Percentiles rank a stretch among this genome's conserved stretches.
Conservation (phyloP, 257 asterid genomes). For the Buddleja alternifolia region DNA sequence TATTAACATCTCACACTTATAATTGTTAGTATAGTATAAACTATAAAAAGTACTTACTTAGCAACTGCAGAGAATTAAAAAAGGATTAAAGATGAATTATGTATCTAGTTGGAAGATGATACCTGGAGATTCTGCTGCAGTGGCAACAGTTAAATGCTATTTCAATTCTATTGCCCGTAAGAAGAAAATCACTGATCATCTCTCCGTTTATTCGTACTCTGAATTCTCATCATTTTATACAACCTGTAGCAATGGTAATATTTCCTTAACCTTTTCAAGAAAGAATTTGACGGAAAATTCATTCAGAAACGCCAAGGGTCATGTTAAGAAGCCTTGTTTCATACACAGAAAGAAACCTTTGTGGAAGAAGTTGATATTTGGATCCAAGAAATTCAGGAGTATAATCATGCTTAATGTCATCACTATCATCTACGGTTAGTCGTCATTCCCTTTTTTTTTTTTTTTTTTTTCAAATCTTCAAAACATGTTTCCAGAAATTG, state of each 20-base stretch:
- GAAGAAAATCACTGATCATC: constrained; percentile 37
- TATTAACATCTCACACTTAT: neutral
- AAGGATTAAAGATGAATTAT: constrained; percentile 34
- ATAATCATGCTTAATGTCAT: constrained; percentile 60
- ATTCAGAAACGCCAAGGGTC: constrained; percentile 19
- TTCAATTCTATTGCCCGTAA: constrained; percentile 33
- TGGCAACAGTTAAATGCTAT: constrained; percentile 37
- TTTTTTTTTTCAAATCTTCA: neutral
- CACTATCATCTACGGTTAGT: constrained; percentile 48
- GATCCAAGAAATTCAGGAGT: constrained; percentile 55
- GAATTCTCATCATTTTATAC: constrained; percentile 15
- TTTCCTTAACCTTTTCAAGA: constrained; percentile 20
- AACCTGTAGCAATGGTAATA: neutral
- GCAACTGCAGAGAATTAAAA: constrained; percentile 7
- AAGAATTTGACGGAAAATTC: constrained; percentile 23
- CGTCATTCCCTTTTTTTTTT: neutral
- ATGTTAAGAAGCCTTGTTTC: constrained; percentile 25
- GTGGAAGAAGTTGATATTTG: constrained; percentile 40
- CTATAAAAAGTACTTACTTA: no score
- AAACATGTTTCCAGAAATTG: no score
- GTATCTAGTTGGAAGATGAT: constrained; percentile 39
- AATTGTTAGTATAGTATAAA: neutral
- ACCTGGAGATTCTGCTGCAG: constrained; percentile 30
- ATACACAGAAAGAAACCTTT: constrained; percentile 32
- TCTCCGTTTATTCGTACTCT: constrained; percentile 39